phyloP scores from a whole-genome alignment of 2,329 filamentous ascomycete species.

The Fusarium verticillioides region DNA sequence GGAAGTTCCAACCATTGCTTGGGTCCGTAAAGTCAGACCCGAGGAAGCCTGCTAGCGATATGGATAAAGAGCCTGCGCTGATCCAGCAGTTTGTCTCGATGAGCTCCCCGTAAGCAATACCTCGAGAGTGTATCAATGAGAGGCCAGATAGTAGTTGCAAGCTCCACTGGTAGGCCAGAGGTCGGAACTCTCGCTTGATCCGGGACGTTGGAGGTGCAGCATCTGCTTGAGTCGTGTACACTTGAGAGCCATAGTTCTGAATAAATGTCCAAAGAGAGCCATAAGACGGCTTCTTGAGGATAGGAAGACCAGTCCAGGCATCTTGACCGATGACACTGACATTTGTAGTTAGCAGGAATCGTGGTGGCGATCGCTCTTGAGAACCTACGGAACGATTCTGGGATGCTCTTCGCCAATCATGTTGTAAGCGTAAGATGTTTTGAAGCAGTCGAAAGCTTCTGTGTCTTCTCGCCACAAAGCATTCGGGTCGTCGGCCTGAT shows the following conservation, averaged over 20 bases:
- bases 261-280: no score
- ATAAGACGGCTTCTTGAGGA: neutral
- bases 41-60: neutral
- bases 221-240: no score
- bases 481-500: neutral
- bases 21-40: neutral
- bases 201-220: neutral
- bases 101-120: neutral
- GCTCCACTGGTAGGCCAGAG: neutral
- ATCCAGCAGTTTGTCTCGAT: neutral
- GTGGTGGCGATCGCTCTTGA: neutral
- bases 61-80: neutral
- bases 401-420: neutral
- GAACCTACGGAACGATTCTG: neutral
- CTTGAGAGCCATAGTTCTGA: no score
- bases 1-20: neutral
- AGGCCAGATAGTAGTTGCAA: neutral
- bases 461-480: neutral
- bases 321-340: neutral
- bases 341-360: no score
- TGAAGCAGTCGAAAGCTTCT: neutral
- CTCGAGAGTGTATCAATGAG: neutral
- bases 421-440: neutral
- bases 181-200: neutral
- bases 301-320: neutral